Evolutionary conservation across 495 filamentous ascomycete genomes (phyloP).

Genomic region (Aspergillus haitiensis): DNA sequence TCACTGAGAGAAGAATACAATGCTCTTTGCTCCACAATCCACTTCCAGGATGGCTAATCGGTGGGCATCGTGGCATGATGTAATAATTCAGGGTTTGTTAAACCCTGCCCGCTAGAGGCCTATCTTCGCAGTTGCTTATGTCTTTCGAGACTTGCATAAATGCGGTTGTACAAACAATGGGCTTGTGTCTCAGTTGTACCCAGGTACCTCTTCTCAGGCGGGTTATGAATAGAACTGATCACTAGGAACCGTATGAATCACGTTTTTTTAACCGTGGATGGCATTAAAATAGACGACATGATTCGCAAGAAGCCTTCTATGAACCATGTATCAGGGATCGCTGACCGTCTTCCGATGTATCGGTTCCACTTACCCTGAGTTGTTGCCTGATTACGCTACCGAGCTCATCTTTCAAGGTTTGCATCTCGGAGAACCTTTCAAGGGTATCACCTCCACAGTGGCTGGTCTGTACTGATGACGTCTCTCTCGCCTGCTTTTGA

Average conservation of each 20-base stretch:
- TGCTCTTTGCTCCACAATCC: background rate
- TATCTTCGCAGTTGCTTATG: no score
- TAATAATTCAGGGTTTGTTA: no score
- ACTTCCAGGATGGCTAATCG: no score
- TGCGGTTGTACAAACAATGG: background rate
- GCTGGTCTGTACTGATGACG: constrained; percentile 21
- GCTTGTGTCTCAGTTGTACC: no score
- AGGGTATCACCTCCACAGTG: constrained; percentile 18
- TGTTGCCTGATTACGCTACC: constrained; percentile 5
- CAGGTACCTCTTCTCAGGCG: no score
- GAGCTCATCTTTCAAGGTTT: background rate
- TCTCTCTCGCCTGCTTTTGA: constrained; percentile 13
- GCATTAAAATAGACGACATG: constrained; percentile 8
- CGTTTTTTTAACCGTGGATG: constrained; percentile 15
- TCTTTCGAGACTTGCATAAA: background rate
- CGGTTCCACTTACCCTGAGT: constrained; percentile 26
- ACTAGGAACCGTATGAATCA: background rate
- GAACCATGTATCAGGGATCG: constrained; percentile 20
- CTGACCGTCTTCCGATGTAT: constrained; percentile 20
- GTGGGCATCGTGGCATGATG: no score
- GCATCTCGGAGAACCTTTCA: constrained; percentile 13
- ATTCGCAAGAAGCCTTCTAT: constrained; percentile 13
- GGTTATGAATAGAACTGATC: no score
- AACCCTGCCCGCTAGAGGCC: no score
- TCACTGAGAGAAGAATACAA: background rate